Evolutionary conservation across 75 land plant genomes (phyloP), one percentile per base, ranked within the genome.

Genomic region (Sequoiadendron giganteum): DNA sequence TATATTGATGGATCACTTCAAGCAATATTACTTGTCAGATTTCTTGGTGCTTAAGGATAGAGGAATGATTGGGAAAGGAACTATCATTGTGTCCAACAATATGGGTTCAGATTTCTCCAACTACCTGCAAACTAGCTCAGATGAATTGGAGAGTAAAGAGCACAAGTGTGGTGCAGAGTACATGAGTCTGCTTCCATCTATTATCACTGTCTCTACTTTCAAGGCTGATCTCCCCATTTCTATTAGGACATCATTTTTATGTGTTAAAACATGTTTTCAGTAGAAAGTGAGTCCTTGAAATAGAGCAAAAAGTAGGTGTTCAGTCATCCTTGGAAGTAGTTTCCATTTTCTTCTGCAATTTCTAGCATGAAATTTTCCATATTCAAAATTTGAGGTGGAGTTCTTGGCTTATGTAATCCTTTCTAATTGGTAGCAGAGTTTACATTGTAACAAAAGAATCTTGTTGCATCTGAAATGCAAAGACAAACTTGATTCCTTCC

Each of bases 1-100:
- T 5, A 58, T 88, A 39, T 88, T 88, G 70, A 85, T 88, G 58
- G 89, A 88, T 86, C 89, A 88, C 48, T 48, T 30, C 48, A 88
- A 85, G 42, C 68, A 85, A 16, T 45, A 56, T n/a, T 88, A 88
- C 43, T 65, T 88, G 3, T 40, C 88, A 32, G 88, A 88, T 30
- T 88, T 61, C 58, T 65, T 88, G 34, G 43, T 88, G 4, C 30
- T 88, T 28, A 88, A 58, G 88, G 70, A 56, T n/a, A 40, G n/a
- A 38, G 70, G 70, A 36, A 49, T 88, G 88, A 30, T 88, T 18
- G 89, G 89, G 4, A 52, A 85, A 16, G 89, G 89, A 36, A 85
- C 88, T 43, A 54, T 68, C 54, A 52, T 52, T 52, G 54, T 52
- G 54, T 11, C 15, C 54, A 52, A 52, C 54, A 52, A 52, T 52